phyloP scores from a whole-genome alignment of 805 yeast genomes.

The Cyberlindnera misumaiensis region DNA sequence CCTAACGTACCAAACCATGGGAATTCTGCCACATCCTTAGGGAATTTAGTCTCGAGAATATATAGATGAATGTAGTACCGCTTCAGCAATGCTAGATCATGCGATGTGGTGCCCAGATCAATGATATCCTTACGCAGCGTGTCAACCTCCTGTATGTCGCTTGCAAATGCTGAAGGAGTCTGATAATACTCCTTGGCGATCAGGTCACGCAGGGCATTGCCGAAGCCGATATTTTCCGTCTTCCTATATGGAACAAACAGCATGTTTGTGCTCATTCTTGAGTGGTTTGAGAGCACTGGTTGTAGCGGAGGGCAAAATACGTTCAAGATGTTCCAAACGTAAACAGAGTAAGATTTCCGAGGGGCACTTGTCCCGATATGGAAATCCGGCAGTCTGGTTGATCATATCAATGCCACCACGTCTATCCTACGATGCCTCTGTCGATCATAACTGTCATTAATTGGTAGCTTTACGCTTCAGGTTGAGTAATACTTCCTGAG shows the following conservation, averaged over 20 bases:
- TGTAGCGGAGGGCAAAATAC: not conserved
- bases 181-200: conserved; percentile 44
- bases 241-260: conserved; percentile 45
- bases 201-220: conserved; percentile 31
- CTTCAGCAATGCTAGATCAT: conserved; percentile 31
- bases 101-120: conserved; percentile 29
- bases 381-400: no score
- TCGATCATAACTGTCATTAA: no score
- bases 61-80: conserved; percentile 42
- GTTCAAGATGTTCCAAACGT: conserved; percentile 1
- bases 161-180: conserved; percentile 32
- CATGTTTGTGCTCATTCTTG: conserved; percentile 29
- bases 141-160: conserved; percentile 37
- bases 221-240: conserved; percentile 36
- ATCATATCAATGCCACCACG: no score
- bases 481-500: conserved; percentile 17
- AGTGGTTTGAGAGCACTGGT: not conserved
- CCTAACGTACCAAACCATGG: conserved; percentile 73
- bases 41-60: conserved; percentile 49
- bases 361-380: no score
- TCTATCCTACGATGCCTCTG: no score
- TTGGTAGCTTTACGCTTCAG: conserved; percentile 2
- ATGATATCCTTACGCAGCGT: conserved; percentile 37
- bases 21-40: conserved; percentile 52
- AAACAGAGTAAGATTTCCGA: conserved; percentile 4